A percentile compares a stretch with the other conserved stretches of the same genome.
phyloP scores from a whole-genome alignment of 768 basidiomycete species.

The Rhodosporidiobolus odoratus region DNA sequence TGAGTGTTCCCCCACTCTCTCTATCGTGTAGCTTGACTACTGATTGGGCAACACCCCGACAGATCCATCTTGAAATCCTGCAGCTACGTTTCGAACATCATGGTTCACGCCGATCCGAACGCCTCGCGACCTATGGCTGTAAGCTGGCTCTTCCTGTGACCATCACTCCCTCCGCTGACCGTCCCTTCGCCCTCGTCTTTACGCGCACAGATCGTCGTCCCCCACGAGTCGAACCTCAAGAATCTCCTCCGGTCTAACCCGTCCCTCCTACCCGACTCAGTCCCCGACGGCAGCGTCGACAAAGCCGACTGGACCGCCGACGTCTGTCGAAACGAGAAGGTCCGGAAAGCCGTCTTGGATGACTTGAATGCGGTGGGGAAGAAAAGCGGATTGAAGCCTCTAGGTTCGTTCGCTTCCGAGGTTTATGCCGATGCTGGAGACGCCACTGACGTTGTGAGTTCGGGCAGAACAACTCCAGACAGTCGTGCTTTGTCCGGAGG shows the following conservation, averaged over 20 bases:
- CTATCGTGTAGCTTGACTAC: not conserved
- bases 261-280: not conserved
- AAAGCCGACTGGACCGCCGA: slow-evolving; percentile 32
- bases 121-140: slow-evolving; percentile 73
- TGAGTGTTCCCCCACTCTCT: not conserved
- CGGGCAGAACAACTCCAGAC: slow-evolving; percentile 52
- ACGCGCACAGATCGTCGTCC: slow-evolving; percentile 35
- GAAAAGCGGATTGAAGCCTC: slow-evolving; percentile 71
- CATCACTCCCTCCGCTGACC: not conserved
- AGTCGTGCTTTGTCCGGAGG: slow-evolving; percentile 72
- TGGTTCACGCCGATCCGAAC: slow-evolving; percentile 68
- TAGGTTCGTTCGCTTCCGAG: slow-evolving; percentile 23
- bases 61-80: slow-evolving; percentile 72
- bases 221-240: slow-evolving; percentile 30
- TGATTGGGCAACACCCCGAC: no score
- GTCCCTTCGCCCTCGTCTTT: not conserved
- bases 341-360: slow-evolving; percentile 61
- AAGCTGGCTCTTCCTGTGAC: not conserved
- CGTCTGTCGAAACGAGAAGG: slow-evolving; percentile 57
- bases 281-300: slow-evolving; percentile 41
- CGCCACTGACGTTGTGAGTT: slow-evolving; percentile 55
- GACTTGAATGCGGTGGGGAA: slow-evolving; percentile 59
- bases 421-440: slow-evolving; percentile 54
- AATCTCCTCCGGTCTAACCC: slow-evolving; percentile 1
- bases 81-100: slow-evolving; percentile 70